A percentile compares a stretch with the other conserved stretches of the same genome.
Conservation (phyloP, 352 stramenopile species). For the Globisporangium canariense region DNA sequence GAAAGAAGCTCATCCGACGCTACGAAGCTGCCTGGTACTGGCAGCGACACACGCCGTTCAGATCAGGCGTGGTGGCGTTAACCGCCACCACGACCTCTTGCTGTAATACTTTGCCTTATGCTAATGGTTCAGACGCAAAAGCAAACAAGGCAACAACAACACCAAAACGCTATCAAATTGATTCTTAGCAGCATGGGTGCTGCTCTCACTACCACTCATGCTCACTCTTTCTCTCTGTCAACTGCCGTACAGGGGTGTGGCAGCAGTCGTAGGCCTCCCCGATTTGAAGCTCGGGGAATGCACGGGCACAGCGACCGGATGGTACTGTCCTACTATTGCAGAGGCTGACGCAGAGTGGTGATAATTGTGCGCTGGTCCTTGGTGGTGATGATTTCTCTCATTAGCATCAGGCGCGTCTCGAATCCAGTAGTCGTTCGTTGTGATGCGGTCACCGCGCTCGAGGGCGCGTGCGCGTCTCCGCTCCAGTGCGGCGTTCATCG, state of each 20-base stretch:
- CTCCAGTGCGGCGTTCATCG: slow-evolving; percentile 27
- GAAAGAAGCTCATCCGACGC: no score
- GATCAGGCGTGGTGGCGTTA: no score
- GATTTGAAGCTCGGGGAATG: slow-evolving; percentile 14
- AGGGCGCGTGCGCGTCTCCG: slow-evolving; percentile 24
- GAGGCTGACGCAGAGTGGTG: background rate
- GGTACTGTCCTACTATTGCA: background rate
- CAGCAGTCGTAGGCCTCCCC: background rate
- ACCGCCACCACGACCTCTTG: no score
- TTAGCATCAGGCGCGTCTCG: slow-evolving; percentile 1
- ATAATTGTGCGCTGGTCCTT: background rate
- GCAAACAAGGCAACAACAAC: background rate
- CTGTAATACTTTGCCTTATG: no score
- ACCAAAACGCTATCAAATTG: background rate
- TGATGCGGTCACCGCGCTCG: slow-evolving; percentile 19
- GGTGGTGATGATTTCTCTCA: background rate
- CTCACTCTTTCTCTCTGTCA: background rate
- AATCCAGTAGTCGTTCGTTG: slow-evolving; percentile 34
- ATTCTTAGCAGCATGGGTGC: background rate
- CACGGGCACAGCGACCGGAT: background rate
- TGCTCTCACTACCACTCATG: background rate
- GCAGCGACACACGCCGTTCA: no score
- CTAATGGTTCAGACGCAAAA: no score
- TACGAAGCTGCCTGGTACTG: no score
- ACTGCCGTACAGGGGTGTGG: background rate